These are phyloP conservation scores for Elongisporangium undulatum DNA, from an alignment of 352 stramenopile genomes.

Conservation along the genomic window DNA sequence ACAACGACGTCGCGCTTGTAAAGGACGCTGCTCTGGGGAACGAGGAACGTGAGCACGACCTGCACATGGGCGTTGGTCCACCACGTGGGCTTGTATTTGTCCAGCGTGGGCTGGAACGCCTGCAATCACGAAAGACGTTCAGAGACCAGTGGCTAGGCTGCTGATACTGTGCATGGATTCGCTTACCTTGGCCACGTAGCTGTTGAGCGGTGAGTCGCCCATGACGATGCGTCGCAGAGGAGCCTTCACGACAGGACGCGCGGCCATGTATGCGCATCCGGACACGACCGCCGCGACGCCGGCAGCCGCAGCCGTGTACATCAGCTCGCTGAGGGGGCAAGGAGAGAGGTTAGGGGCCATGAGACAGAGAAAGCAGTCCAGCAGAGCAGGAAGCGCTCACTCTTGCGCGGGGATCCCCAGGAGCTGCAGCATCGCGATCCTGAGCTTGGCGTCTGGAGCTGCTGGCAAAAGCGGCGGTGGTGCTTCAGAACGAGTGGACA, in stretches of 20 bases:
- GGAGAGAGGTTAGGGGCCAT: background rate
- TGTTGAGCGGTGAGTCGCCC: background rate
- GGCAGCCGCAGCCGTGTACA: background rate
- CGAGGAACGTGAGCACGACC: slow-evolving; percentile 64
- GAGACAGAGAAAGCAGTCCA: too few relatives aligned
- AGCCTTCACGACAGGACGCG: background rate
- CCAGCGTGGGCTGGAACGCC: slow-evolving; percentile 43
- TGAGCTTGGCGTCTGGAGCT: background rate
- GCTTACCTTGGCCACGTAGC: background rate
- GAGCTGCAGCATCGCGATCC: background rate
- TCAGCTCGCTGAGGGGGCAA: background rate
- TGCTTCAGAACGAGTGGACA: slow-evolving; percentile 1
- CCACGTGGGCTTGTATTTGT: slow-evolving; percentile 63
- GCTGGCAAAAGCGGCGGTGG: background rate
- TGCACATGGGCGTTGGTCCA: slow-evolving; percentile 76
- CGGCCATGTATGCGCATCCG: background rate
- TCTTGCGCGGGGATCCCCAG: background rate
- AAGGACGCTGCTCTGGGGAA: slow-evolving; percentile 43
- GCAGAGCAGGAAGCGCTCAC: background rate
- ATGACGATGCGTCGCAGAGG: background rate
- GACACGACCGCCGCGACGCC: background rate
- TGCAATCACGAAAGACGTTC: slow-evolving; percentile 6
- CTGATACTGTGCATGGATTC: background rate
- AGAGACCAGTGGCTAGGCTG: slow-evolving; percentile 1
- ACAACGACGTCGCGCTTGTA: slow-evolving; percentile 60